Evolutionary conservation across 257 asterid species (phyloP).

Genomic region (Nicotiana sylvestris): DNA sequence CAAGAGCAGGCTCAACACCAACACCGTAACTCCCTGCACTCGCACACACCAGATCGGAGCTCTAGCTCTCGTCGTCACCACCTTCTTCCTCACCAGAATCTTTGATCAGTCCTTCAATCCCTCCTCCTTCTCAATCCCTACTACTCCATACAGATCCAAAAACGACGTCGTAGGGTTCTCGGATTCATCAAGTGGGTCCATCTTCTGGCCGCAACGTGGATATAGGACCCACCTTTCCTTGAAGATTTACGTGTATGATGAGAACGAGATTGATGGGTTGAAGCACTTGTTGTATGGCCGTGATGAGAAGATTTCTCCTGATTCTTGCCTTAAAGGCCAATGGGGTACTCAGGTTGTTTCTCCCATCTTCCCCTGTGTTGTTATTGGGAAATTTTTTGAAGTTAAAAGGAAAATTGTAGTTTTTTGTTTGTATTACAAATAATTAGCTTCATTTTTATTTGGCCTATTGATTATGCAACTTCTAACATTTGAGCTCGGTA

Average conservation of each 20-base stretch:
- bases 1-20: slow-evolving; percentile 17
- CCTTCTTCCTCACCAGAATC: slow-evolving; percentile 77
- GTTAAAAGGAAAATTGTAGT: neutral
- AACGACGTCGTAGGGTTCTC: slow-evolving; percentile 29
- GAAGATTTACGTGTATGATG: slow-evolving; percentile 87
- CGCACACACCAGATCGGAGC: slow-evolving; percentile 88
- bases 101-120: slow-evolving; percentile 50
- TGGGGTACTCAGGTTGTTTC: slow-evolving; percentile 87
- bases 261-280: slow-evolving; percentile 70
- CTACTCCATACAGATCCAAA: neutral
- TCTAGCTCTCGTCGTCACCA: slow-evolving; percentile 53
- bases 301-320: slow-evolving; percentile 63
- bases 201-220: slow-evolving; percentile 42
- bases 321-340: slow-evolving; percentile 82
- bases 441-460: neutral
- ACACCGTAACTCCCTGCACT: slow-evolving; percentile 41
- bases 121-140: slow-evolving; percentile 15
- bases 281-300: slow-evolving; percentile 71
- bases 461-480: neutral
- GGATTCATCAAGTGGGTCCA: slow-evolving; percentile 17
- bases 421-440: neutral
- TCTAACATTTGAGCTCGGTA: neutral
- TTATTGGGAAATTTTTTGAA: neutral
- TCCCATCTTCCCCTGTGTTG: neutral
- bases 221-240: slow-evolving; percentile 44